phyloP scores from a whole-genome alignment of 169 alveolate genomes.

The Cryptosporidium meleagridis region DNA sequence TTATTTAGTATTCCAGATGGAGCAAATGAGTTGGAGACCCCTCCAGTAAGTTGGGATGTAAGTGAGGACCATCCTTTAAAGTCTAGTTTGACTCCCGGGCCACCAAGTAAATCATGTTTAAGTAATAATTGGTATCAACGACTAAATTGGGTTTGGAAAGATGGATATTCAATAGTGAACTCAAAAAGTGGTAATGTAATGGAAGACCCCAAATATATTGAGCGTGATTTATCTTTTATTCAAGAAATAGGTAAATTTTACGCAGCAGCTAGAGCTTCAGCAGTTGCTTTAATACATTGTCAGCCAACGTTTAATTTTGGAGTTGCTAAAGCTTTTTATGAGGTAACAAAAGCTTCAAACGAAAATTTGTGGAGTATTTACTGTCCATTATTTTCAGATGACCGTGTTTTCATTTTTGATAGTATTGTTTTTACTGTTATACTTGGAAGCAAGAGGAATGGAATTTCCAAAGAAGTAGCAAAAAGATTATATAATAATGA shows the following conservation, averaged over 20 bases:
- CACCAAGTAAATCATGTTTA: slow-evolving; percentile 66
- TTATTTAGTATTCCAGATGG: slow-evolving; percentile 40
- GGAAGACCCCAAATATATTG: slow-evolving; percentile 48
- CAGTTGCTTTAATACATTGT: slow-evolving; percentile 61
- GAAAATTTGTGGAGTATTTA: slow-evolving; percentile 75
- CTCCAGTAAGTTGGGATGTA: slow-evolving; percentile 69
- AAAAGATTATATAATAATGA: slow-evolving; percentile 70
- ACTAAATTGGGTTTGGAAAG: slow-evolving; percentile 59
- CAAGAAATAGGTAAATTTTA: slow-evolving; percentile 53
- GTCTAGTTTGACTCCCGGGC: slow-evolving; percentile 62
- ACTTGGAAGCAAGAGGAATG: slow-evolving; percentile 76
- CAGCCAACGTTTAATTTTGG: slow-evolving; percentile 62
- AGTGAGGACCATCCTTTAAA: slow-evolving; percentile 64
- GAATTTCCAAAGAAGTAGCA: slow-evolving; percentile 68
- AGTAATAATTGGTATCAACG: slow-evolving; percentile 75
- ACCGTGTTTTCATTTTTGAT: slow-evolving; percentile 79
- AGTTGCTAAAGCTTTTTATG: slow-evolving; percentile 45
- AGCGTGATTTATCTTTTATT: slow-evolving; percentile 36
- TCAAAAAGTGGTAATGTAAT: not conserved
- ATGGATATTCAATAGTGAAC: slow-evolving; percentile 13
- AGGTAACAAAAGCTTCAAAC: slow-evolving; percentile 31
- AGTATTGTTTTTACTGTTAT: slow-evolving; percentile 80
- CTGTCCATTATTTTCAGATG: slow-evolving; percentile 80
- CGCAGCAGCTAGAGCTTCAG: slow-evolving; percentile 59
- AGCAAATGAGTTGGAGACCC: slow-evolving; percentile 54